Evolutionary conservation across 164 flowering plant genomes (phyloP).

Genomic region (Euptelea pleiosperma): DNA sequence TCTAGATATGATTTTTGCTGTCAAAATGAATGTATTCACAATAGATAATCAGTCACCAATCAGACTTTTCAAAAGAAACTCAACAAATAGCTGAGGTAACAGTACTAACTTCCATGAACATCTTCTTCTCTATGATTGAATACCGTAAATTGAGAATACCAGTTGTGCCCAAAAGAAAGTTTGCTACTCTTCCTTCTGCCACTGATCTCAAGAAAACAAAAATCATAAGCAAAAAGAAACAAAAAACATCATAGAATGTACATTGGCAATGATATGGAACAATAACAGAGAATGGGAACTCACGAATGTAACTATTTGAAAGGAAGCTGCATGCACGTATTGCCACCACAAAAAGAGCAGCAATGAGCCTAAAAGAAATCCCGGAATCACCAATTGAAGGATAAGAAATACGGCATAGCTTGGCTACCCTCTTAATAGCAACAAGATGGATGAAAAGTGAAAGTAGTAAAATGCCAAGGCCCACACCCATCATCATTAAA

Average conservation of each 20-base stretch:
- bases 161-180: conserved; percentile 83
- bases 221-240: conserved; percentile 3
- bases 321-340: conserved; percentile 83
- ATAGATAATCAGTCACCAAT: not conserved
- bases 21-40: not conserved
- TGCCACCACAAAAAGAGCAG: conserved; percentile 47
- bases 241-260: not conserved
- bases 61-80: not conserved
- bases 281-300: conserved; percentile 28
- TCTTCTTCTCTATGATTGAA: conserved; percentile 48
- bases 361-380: conserved; percentile 31
- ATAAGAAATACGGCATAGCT: conserved; percentile 18
- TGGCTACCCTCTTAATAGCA: conserved; percentile 40
- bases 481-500: conserved; percentile 65
- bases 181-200: conserved; percentile 92
- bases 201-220: conserved; percentile 43
- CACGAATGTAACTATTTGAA: conserved; percentile 92
- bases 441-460: conserved; percentile 54
- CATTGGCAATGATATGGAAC: not conserved
- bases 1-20: not conserved
- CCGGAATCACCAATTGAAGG: conserved; percentile 22
- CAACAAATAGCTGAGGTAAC: conserved; percentile 5
- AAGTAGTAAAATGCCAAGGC: conserved; percentile 53
- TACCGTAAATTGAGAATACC: conserved; percentile 51
- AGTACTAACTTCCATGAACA: conserved; percentile 52